Percentiles rank a stretch among this genome's conserved stretches.
phyloP scores from a whole-genome alignment of 2,329 filamentous ascomycete species.

The Colletotrichum gloeosporioides region DNA sequence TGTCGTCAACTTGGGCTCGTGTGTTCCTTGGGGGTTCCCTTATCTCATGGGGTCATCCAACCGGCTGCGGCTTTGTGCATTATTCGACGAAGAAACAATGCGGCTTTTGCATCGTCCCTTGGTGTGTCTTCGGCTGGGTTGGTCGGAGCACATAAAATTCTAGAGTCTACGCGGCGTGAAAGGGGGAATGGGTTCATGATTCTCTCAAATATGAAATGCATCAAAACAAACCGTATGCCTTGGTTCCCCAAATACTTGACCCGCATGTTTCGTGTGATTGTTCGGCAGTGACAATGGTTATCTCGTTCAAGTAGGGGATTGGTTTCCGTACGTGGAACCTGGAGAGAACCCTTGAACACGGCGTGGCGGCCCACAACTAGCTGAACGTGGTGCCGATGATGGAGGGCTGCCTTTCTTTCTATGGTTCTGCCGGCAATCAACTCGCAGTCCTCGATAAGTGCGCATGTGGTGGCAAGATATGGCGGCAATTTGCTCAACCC shows the following conservation, averaged over 20 bases:
- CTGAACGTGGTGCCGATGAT: too few species aligned
- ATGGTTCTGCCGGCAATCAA: too few species aligned
- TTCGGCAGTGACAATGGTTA: neutral
- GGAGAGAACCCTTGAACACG: neutral
- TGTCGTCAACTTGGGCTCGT: slow-evolving; percentile 19
- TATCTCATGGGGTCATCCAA: slow-evolving; percentile 3
- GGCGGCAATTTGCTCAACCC: too few species aligned
- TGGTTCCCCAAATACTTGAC: neutral
- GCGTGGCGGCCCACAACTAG: too few species aligned
- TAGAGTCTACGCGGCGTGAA: slow-evolving; percentile 25
- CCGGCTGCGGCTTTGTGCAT: slow-evolving; percentile 20
- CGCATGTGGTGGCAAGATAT: too few species aligned
- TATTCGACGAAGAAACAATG: slow-evolving; percentile 10
- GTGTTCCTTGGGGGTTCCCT: slow-evolving; percentile 10
- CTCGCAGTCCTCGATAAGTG: too few species aligned
- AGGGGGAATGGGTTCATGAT: slow-evolving; percentile 27
- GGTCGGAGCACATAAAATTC: slow-evolving; percentile 14
- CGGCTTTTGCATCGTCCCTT: slow-evolving; percentile 21
- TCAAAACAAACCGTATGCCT: slow-evolving; percentile 2
- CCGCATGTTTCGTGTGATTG: neutral
- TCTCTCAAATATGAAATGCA: slow-evolving; percentile 26
- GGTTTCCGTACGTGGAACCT: neutral
- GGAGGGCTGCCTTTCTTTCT: too few species aligned
- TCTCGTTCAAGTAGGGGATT: accelerated
- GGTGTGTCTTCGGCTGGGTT: slow-evolving; percentile 2